Conservation (phyloP, 768 basidiomycete genomes). For the Leccinum subgranulosum region DNA sequence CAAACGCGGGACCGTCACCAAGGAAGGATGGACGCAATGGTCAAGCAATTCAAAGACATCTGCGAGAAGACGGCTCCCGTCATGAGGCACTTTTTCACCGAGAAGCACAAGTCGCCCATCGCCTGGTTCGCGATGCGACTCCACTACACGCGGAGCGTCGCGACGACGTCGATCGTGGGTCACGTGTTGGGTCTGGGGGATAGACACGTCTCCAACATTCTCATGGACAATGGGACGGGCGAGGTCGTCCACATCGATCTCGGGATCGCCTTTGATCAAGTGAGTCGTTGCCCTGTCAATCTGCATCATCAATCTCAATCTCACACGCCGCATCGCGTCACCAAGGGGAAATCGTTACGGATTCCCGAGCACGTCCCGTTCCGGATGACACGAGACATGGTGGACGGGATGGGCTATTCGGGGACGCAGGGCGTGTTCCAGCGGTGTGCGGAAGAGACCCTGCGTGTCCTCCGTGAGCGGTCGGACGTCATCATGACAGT, state of each 20-base stretch:
- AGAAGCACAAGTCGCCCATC: constrained; percentile 83
- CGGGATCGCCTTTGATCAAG: constrained; percentile 96
- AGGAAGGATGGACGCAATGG: constrained; percentile 29
- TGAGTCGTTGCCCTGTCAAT: constrained; percentile 27
- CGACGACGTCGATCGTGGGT: constrained; percentile 91
- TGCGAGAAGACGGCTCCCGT: constrained; percentile 68
- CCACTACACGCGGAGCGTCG: constrained; percentile 88
- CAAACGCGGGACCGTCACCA: constrained; percentile 32
- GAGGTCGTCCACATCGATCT: constrained; percentile 96
- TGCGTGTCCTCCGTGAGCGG: constrained; percentile 83
- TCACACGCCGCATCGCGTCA: neutral
- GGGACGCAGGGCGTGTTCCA: constrained; percentile 95
- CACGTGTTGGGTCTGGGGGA: constrained; percentile 92
- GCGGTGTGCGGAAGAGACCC: constrained; percentile 90
- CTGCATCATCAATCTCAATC: neutral
- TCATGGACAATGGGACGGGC: constrained; percentile 78
- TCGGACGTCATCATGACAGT: constrained; percentile 92
- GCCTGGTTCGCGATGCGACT: constrained; percentile 91
- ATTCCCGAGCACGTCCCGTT: constrained; percentile 92
- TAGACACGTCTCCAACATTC: constrained; percentile 87
- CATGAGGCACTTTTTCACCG: constrained; percentile 92
- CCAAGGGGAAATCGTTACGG: constrained; percentile 73
- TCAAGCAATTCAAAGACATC: constrained; percentile 35
- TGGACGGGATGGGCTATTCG: constrained; percentile 89
- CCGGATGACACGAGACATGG: constrained; percentile 89